Base-by-base conservation (phyloP, 805 yeast species). In the Isabelozyma rhagii region DNA sequence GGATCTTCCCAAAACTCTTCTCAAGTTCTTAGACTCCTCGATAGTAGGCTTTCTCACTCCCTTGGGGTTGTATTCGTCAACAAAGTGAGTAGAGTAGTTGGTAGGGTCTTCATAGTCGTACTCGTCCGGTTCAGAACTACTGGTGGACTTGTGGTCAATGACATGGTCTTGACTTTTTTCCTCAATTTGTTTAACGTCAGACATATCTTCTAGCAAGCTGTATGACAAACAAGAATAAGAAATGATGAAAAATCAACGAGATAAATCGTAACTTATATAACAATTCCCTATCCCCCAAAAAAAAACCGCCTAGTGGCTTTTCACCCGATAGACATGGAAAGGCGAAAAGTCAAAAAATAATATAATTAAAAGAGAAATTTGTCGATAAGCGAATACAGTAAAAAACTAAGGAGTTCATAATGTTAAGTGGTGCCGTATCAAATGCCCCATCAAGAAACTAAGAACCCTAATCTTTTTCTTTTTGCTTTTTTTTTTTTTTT, bases 1-100 rank as follows among this genome's bases (percentile, higher is more conserved):
- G 46, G 83, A 78, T 29, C 69, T 61, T 38, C 84, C 86, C 17
- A 73, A 60, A 9, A 72, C 57, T 51, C 69, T 66, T 56, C 74
- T 61, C 31, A 70, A 61, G 18, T 63, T 52, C 4, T 28, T 42
- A 1, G 55, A 39, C 47, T 70, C 75, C 7, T 47, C 51, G 5
- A 51, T 47, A n/a, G 73, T 66, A 9, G 74, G 74, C 18, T 52
- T 47, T 51, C 75, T 60, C 50, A 69, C 66, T n/a, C 75, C 75
- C 45, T 51, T 60, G 7, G 75, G 74, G 51, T 71, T 71, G 50
- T 49, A 55, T 41, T 68, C 74, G 52, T 71, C 74, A 25, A 56
- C 59, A 43, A 51, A 69, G 25, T 47, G 42, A 25, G 61, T 51
- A 29, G 55, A 55, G 46, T 62, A 62, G 45, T 61, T 62, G 17